Percentiles rank a stretch among this genome's conserved stretches.
Evolutionary conservation across 495 filamentous ascomycete species (phyloP).

Genomic region (Hypoxylon crocopeplum): DNA sequence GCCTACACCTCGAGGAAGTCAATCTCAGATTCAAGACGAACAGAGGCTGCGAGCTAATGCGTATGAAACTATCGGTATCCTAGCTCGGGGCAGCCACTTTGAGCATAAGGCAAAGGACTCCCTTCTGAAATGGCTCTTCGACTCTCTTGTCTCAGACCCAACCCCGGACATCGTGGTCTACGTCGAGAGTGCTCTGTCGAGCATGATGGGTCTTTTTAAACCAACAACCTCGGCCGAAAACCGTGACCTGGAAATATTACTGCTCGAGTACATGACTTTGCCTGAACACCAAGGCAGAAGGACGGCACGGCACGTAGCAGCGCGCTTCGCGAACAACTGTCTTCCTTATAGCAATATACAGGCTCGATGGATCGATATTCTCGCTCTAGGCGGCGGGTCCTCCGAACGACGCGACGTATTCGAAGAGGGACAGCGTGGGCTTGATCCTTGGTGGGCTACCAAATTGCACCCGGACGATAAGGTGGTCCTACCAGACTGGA

Average conservation of each 20-base stretch:
- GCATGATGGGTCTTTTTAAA: slow-evolving; percentile 62
- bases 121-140: slow-evolving; percentile 80
- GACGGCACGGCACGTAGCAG: slow-evolving; percentile 78
- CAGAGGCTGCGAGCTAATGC: slow-evolving; percentile 72
- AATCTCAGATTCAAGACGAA: slow-evolving; percentile 61
- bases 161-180: slow-evolving; percentile 79
- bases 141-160: slow-evolving; percentile 78
- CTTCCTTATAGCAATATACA: slow-evolving; percentile 77
- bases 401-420: slow-evolving; percentile 78
- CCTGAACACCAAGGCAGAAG: slow-evolving; percentile 46
- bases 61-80: slow-evolving; percentile 84
- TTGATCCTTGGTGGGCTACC: slow-evolving; percentile 62
- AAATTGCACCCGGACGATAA: slow-evolving; percentile 48
- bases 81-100: slow-evolving; percentile 64
- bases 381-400: slow-evolving; percentile 70
- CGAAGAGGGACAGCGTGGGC: slow-evolving; percentile 89
- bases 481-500: slow-evolving; percentile 54
- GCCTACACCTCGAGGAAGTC: slow-evolving; percentile 47
- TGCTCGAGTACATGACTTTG: slow-evolving; percentile 69
- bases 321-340: slow-evolving; percentile 90
- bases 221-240: slow-evolving; percentile 46
- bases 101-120: slow-evolving; percentile 58
- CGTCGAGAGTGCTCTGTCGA: slow-evolving; percentile 87
- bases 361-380: slow-evolving; percentile 86
- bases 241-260: slow-evolving; percentile 49